Evolutionary conservation across 192 early-diverging fungal genomes (phyloP).

Genomic region (Spizellomyces sp.): DNA sequence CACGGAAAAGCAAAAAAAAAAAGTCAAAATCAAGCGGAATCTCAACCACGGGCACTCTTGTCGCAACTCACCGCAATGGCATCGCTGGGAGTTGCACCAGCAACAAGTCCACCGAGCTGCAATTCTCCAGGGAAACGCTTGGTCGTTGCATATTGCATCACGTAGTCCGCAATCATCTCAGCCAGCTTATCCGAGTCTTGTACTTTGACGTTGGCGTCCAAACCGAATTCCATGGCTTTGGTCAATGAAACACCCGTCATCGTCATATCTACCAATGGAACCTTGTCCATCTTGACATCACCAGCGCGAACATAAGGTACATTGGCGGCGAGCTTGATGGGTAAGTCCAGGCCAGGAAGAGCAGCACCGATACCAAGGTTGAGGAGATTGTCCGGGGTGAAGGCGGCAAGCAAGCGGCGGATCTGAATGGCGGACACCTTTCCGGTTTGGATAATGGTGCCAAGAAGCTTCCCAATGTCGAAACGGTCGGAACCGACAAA

Average conservation of each 20-base stretch:
- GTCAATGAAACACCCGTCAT: constrained; percentile 8
- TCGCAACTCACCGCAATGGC: not conserved
- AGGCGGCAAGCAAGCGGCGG: not conserved
- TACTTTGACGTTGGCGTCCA: constrained; percentile 11
- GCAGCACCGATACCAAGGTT: constrained; percentile 18
- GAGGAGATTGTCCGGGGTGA: constrained; percentile 11
- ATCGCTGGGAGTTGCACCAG: constrained; percentile 14
- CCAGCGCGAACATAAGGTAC: constrained; percentile 14
- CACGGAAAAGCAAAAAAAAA: not conserved
- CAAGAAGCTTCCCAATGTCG: constrained; percentile 18
- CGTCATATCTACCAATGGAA: constrained; percentile 7
- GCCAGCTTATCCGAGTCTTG: constrained; percentile 24
- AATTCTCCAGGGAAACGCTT: constrained; percentile 26
- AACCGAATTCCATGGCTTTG: constrained; percentile 6
- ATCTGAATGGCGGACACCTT: not conserved
- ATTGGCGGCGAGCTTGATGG: constrained; percentile 13
- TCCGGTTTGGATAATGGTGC: constrained; percentile 1
- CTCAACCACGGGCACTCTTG: too few species aligned
- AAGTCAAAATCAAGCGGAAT: too few species aligned
- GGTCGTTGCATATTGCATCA: not conserved
- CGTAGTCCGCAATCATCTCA: constrained; percentile 13
- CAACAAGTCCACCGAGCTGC: constrained; percentile 6
- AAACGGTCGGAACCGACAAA: constrained; percentile 11
- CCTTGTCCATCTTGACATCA: constrained; percentile 11
- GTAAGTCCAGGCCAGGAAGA: constrained; percentile 13